phyloP scores from a whole-genome alignment of 192 early-diverging fungal species.

The Phycomyces blakesleeanus region DNA sequence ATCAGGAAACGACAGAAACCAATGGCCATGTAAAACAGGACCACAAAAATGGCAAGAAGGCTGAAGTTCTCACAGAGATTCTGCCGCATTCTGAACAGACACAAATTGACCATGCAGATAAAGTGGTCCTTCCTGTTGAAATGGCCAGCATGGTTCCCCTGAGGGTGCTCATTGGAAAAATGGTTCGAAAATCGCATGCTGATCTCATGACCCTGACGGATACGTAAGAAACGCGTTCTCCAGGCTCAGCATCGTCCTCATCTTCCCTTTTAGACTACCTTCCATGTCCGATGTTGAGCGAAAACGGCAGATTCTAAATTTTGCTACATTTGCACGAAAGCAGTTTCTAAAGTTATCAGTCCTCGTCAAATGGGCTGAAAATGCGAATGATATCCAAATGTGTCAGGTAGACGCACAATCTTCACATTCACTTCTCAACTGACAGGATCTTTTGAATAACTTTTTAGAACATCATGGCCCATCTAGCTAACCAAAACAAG shows the following conservation, averaged over 20 bases:
- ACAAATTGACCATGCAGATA: background rate
- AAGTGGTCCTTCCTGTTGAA: constrained; percentile 53
- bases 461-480: constrained; percentile 38
- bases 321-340: constrained; percentile 56
- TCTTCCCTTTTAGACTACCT: constrained; percentile 42
- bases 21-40: background rate
- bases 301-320: constrained; percentile 60
- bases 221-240: constrained; percentile 37
- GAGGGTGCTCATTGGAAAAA: constrained; percentile 53
- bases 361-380: constrained; percentile 70
- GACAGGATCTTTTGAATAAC: constrained; percentile 23
- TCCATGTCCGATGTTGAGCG: constrained; percentile 53
- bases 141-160: constrained; percentile 62
- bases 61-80: too few species aligned
- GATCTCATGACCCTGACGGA: constrained; percentile 66
- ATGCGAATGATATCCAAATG: constrained; percentile 65
- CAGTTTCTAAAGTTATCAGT: constrained; percentile 72
- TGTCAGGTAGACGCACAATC: constrained; percentile 50
- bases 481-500: constrained; percentile 30
- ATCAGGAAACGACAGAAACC: background rate
- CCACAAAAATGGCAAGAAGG: background rate
- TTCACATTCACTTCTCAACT: background rate
- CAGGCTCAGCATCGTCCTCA: background rate
- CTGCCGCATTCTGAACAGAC: background rate
- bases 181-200: constrained; percentile 61